A percentile compares a stretch with the other conserved stretches of the same genome.
Conservation (phyloP, 352 stramenopile genomes). For the Pythium sp. region DNA sequence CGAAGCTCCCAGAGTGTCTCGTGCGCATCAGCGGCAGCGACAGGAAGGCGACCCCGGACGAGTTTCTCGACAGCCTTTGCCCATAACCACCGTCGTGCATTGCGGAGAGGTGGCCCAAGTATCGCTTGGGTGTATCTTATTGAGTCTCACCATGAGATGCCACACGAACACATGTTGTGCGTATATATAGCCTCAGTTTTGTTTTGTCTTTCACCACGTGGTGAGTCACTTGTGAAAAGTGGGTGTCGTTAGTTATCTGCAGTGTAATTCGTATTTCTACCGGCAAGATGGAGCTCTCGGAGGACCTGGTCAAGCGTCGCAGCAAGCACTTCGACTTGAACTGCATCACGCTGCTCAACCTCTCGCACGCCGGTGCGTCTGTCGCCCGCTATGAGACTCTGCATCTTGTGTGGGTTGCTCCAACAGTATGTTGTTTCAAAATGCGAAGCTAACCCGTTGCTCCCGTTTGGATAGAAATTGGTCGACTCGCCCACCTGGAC, state of each 20-base stretch:
- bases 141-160: background rate
- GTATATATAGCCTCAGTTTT: background rate
- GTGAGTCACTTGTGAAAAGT: background rate
- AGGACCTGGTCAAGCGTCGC: slow-evolving; percentile 61
- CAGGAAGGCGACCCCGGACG: slow-evolving; percentile 16
- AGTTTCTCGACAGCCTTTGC: slow-evolving; percentile 28
- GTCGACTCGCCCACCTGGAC: slow-evolving; percentile 35
- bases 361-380: slow-evolving; percentile 35
- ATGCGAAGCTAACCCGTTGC: background rate
- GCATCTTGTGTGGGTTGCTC: background rate
- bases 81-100: slow-evolving; percentile 2
- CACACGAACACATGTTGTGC: background rate
- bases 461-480: slow-evolving; percentile 18
- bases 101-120: background rate
- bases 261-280: background rate
- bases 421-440: too few relatives aligned
- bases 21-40: slow-evolving; percentile 11
- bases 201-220: background rate
- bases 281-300: slow-evolving; percentile 52
- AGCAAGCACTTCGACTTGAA: slow-evolving; percentile 75
- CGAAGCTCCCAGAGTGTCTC: slow-evolving; percentile 23
- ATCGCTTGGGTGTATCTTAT: background rate
- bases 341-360: slow-evolving; percentile 64
- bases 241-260: background rate
- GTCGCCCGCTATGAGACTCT: background rate